Base-by-base conservation (phyloP, 495 filamentous ascomycete species). In the Aspergillus bridgeri region DNA sequence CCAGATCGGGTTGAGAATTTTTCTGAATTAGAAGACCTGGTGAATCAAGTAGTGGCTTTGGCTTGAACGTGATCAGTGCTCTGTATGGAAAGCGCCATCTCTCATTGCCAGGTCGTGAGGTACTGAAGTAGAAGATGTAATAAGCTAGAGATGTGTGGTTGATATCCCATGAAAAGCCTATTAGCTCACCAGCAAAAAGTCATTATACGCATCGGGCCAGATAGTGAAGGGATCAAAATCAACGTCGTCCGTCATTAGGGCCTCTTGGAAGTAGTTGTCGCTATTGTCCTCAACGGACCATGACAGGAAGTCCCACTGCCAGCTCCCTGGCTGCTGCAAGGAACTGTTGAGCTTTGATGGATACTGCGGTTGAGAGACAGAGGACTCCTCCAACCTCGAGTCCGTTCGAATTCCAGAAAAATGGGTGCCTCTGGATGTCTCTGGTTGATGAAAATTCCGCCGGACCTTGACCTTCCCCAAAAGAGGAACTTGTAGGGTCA, bases 401-500 rank as follows among this genome's bases (percentile, higher is more conserved):
- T 6, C 0, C 1, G 5, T n/a, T 54, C 13, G 0, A 38, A 11
- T 6, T 11, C 8, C 17, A 24, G 18, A 18, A 48, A 57, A 3
- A 17, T 5, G 42, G 15, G 42, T 20, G n/a, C 20, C 17, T 2
- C 11, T 25, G 4, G 49, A 4, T 6, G 29, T 4, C 11, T 55
- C 43, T 0, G 19, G 2, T 22, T 43, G 6, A 11, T 43, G 51
- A 8, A 50, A 3, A 18, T 70, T 70, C 6, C 65, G 67, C 25
- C 56, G 59, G 51, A 70, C 54, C 22, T 68, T 63, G 0, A 70
- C 58, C 24, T 62, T 65, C 7, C 67, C 67, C 2, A 70, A 21
- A 3, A 70, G 59, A 15, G 67, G 65, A n/a, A 66, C 60, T 15
- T 61, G 59, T 6, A 68, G 19, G 2, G 63, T 61, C 29, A 68